Percentiles rank a stretch among this genome's conserved stretches.
Evolutionary conservation across 345 rosid genomes (phyloP).

Genomic region (Boechera stricta): DNA sequence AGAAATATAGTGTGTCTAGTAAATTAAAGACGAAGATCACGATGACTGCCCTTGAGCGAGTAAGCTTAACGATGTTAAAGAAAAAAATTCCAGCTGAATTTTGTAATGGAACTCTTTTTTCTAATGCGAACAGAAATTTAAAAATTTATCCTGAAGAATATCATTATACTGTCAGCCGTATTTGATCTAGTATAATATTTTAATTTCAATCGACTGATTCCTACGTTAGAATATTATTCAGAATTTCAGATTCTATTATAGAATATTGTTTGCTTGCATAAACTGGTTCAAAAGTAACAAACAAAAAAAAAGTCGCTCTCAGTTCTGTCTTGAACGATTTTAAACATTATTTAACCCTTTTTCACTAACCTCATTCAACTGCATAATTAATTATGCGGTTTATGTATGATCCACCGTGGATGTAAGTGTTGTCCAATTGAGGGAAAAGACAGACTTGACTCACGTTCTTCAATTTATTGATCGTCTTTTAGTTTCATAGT

Average conservation of each 20-base stretch:
- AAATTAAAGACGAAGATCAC: background rate
- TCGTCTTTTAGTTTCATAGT: constrained; percentile 20
- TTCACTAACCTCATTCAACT: background rate
- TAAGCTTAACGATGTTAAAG: background rate
- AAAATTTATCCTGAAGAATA: background rate
- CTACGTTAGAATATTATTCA: background rate
- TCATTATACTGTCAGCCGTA: background rate
- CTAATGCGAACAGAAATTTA: background rate
- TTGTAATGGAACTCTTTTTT: background rate
- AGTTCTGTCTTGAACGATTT: background rate
- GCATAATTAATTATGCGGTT: constrained; percentile 11
- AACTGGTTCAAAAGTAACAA: background rate
- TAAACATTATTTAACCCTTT: background rate
- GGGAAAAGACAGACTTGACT: constrained; percentile 52
- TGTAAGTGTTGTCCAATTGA: constrained; percentile 29
- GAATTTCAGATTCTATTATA: background rate
- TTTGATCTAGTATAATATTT: background rate
- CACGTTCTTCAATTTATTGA: constrained; percentile 47
- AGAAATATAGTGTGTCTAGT: too few species aligned
- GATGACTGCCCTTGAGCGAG: background rate
- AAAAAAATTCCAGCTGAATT: background rate
- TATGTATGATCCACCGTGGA: constrained; percentile 28
- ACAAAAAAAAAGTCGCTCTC: background rate
- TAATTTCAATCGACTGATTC: background rate
- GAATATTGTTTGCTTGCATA: constrained; percentile 6